Percentiles rank a stretch among this genome's conserved stretches.
Conservation (phyloP, 208 protist genomes). For the Novymonas esmeraldas region DNA sequence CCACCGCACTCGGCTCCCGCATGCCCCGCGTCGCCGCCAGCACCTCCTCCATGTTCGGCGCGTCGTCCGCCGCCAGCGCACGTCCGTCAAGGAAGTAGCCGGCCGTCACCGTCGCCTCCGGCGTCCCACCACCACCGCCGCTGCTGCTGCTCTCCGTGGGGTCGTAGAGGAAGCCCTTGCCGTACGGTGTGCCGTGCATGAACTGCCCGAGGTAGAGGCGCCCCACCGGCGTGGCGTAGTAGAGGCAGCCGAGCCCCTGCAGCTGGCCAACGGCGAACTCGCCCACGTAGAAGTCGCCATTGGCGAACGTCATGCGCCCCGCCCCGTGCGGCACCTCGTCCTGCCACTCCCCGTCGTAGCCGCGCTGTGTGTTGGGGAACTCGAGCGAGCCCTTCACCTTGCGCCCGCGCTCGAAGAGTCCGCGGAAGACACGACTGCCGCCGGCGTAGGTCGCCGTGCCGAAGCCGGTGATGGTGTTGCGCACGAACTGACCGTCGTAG, state of each 20-base stretch:
- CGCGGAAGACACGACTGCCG: slow-evolving; percentile 35
- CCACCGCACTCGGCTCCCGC: background rate
- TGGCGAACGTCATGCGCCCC: slow-evolving; percentile 57
- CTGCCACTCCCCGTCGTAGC: slow-evolving; percentile 56
- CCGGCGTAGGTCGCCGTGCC: slow-evolving; percentile 41
- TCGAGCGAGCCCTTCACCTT: slow-evolving; percentile 44
- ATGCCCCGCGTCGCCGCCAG: slow-evolving; percentile 16
- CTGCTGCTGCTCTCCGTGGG: background rate
- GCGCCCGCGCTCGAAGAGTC: slow-evolving; percentile 37
- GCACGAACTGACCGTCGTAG: slow-evolving; percentile 66
- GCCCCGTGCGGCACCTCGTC: slow-evolving; percentile 51
- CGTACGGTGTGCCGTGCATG: slow-evolving; percentile 57
- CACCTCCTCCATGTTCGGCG: slow-evolving; percentile 21
- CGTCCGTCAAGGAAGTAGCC: slow-evolving; percentile 44
- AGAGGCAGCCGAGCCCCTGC: slow-evolving; percentile 46
- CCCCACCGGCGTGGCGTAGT: slow-evolving; percentile 38
- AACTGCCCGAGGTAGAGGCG: slow-evolving; percentile 65
- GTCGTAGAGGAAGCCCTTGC: slow-evolving; percentile 41
- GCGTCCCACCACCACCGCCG: no score
- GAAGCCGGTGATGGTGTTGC: slow-evolving; percentile 44
- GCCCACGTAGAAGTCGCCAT: slow-evolving; percentile 64
- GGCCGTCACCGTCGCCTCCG: slow-evolving; percentile 19
- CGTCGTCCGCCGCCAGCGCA: slow-evolving; percentile 29
- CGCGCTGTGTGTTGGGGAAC: slow-evolving; percentile 39
- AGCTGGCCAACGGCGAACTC: slow-evolving; percentile 50